Conservation (phyloP, 2,329 filamentous ascomycete species). For the Aspergillaceae sp. region DNA sequence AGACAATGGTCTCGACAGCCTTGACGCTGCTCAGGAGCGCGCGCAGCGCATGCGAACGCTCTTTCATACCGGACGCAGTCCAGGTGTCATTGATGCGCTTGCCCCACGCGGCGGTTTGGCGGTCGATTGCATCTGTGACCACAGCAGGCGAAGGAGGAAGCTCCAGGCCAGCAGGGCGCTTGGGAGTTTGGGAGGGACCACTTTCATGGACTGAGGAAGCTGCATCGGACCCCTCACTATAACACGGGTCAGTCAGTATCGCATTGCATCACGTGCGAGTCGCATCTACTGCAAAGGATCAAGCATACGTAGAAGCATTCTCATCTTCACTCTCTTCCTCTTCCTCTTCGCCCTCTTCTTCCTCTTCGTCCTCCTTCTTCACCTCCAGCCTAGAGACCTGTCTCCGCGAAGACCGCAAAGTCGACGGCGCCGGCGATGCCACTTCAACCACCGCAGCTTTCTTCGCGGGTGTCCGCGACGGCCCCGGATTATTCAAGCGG, state of each 20-base stretch:
- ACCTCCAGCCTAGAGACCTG: conserved; percentile 30
- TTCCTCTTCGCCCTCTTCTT: conserved; percentile 10
- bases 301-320: background rate
- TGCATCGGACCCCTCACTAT: background rate
- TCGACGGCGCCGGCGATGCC: conserved; percentile 11
- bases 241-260: background rate
- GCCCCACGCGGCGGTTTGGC: conserved; percentile 39
- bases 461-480: conserved; percentile 41
- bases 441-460: conserved; percentile 34
- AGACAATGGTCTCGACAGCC: conserved; percentile 60
- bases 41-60: conserved; percentile 54
- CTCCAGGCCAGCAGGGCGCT: background rate
- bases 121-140: conserved; percentile 64
- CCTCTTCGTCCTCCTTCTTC: conserved; percentile 32
- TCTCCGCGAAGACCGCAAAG: conserved; percentile 26
- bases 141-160: conserved; percentile 36
- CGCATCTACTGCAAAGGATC: background rate
- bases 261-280: background rate
- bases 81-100: conserved; percentile 27
- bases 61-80: conserved; percentile 27
- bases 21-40: conserved; percentile 60
- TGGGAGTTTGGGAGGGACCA: too few relatives aligned
- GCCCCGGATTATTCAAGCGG: conserved; percentile 33
- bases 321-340: background rate
- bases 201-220: background rate